Conservation (phyloP, 805 yeast species). For the Yarrowia phangngaensis region DNA sequence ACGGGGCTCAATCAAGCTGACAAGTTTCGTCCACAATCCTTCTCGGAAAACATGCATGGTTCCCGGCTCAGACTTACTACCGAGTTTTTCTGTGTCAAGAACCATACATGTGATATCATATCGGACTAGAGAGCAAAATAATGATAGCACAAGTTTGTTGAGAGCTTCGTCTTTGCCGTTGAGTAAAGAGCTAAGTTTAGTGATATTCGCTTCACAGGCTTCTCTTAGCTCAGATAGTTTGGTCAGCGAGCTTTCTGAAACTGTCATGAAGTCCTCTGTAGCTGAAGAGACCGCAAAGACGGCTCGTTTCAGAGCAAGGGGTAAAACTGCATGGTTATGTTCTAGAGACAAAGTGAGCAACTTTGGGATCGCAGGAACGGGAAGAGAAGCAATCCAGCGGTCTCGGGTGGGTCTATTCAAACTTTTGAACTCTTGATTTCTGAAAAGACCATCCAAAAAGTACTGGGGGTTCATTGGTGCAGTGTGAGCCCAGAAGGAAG, state of each 20-base stretch:
- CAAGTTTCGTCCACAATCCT: neutral
- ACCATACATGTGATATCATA: slow-evolving; percentile 20
- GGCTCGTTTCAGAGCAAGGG: slow-evolving; percentile 3
- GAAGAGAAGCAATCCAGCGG: slow-evolving; percentile 3
- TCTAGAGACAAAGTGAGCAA: slow-evolving; percentile 9
- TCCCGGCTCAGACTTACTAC: slow-evolving; percentile 14
- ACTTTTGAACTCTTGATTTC: slow-evolving; percentile 5
- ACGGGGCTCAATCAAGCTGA: slow-evolving; percentile 10
- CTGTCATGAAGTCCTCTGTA: slow-evolving; percentile 1
- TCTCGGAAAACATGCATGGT: slow-evolving; percentile 3
- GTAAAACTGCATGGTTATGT: neutral
- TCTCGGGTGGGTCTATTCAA: slow-evolving; percentile 12
- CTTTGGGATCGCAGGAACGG: neutral
- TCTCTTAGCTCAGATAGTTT: slow-evolving; percentile 10
- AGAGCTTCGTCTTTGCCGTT: neutral
- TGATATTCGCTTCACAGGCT: slow-evolving; percentile 1
- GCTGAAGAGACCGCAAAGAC: neutral
- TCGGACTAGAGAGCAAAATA: slow-evolving; percentile 4
- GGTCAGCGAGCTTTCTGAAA: neutral
- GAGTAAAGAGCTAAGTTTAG: neutral
- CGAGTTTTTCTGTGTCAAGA: slow-evolving; percentile 7
- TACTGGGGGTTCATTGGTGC: slow-evolving; percentile 19
- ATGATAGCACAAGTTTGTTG: neutral
- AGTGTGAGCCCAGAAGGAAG: slow-evolving; percentile 12
- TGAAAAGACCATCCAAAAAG: slow-evolving; percentile 13